These are phyloP conservation scores for Syncephalastrum racemosum DNA, from an alignment of 371 early-diverging fungal species.

Conservation along the genomic window DNA sequence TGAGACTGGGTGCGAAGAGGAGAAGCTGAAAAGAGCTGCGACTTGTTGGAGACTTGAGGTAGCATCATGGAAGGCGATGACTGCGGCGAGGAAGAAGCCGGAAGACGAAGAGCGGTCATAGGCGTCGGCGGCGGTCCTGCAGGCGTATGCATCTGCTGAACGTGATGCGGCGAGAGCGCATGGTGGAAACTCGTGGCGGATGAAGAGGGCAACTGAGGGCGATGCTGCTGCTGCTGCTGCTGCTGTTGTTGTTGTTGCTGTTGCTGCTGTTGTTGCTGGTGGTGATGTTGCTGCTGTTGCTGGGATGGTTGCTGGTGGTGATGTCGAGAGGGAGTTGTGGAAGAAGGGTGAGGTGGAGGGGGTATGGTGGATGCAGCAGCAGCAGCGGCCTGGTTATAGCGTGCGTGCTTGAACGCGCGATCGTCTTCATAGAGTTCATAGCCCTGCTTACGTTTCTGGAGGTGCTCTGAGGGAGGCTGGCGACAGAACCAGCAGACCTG, in stretches of 20 bases:
- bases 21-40: conserved; percentile 17
- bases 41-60: conserved; percentile 13
- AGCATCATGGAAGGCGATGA: conserved; percentile 4
- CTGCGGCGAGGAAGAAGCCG: conserved; percentile 14
- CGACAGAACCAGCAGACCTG: conserved; percentile 16
- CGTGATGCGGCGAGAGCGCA: conserved; percentile 2
- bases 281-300: conserved; percentile 12
- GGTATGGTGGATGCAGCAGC: too few species aligned
- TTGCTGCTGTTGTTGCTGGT: conserved; percentile 6
- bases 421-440: conserved; percentile 13
- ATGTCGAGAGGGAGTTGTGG: conserved; percentile 9
- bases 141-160: conserved; percentile 13
- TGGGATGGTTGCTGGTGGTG: conserved; percentile 3
- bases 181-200: conserved; percentile 1
- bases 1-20: conserved; percentile 30
- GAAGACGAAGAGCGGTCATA: conserved; percentile 3
- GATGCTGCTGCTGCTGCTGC: conserved; percentile 14
- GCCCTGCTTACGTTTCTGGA: conserved; percentile 18
- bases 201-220: conserved; percentile 4
- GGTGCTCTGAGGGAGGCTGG: conserved; percentile 6
- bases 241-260: conserved; percentile 13
- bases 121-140: conserved; percentile 4
- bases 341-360: too few species aligned
- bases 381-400: conserved; percentile 9
- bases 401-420: conserved; percentile 14